phyloP scores from a whole-genome alignment of 1,139 yeast genomes.

The Hemisphaericaspora subhashii region DNA sequence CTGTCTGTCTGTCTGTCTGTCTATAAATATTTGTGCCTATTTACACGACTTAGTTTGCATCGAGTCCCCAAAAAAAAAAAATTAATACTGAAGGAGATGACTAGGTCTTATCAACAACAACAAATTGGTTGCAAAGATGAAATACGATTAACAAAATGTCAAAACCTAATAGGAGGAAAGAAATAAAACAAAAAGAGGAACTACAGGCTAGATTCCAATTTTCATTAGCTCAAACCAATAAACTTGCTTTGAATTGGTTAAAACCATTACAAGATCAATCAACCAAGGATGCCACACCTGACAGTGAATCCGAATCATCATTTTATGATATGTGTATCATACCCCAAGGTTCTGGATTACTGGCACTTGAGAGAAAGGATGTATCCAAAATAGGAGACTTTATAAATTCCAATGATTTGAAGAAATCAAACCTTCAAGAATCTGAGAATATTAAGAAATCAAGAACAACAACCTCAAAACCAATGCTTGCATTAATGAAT shows the following conservation, averaged over 20 bases:
- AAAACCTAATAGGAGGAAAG: slow-evolving; percentile 36
- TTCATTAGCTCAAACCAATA: slow-evolving; percentile 37
- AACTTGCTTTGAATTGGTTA: slow-evolving; percentile 46
- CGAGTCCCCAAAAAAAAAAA: too few species aligned
- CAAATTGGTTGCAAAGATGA: too few species aligned
- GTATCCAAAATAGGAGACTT: slow-evolving; percentile 33
- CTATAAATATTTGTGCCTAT: too few species aligned
- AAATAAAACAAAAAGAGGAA: slow-evolving; percentile 48
- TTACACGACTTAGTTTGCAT: too few species aligned
- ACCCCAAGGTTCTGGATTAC: slow-evolving; percentile 37
- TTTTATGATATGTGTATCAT: slow-evolving; percentile 47
- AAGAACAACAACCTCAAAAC: slow-evolving; percentile 24
- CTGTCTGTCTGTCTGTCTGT: too few species aligned
- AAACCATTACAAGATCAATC: slow-evolving; percentile 15
- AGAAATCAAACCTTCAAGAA: slow-evolving; percentile 5
- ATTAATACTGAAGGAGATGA: too few species aligned
- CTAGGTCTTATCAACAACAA: too few species aligned
- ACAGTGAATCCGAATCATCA: slow-evolving; percentile 10
- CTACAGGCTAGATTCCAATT: slow-evolving; percentile 51
- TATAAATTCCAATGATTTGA: slow-evolving; percentile 18
- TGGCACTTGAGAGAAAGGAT: slow-evolving; percentile 5
- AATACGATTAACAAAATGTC: too few species aligned
- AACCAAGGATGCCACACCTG: slow-evolving; percentile 2
- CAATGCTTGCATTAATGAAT: slow-evolving; percentile 48
- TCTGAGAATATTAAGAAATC: slow-evolving; percentile 2